A percentile compares a stretch with the other conserved stretches of the same genome.
Conservation (phyloP, 768 basidiomycete genomes). For the Bullera alba region DNA sequence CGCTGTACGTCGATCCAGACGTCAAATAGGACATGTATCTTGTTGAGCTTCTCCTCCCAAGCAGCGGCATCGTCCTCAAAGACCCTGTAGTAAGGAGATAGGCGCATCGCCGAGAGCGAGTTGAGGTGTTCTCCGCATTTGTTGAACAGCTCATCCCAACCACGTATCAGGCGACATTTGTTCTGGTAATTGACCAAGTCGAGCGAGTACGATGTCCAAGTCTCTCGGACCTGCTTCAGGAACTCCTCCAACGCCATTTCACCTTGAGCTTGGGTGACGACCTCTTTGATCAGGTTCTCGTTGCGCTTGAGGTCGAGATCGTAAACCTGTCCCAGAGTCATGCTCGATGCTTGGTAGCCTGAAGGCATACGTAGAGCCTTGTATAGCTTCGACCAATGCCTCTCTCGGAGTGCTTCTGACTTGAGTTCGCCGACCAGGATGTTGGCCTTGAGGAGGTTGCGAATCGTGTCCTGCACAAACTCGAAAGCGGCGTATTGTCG, state of each 20-base stretch:
- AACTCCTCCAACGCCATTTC: slow-evolving; percentile 96
- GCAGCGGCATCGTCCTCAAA: slow-evolving; percentile 58
- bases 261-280: slow-evolving; percentile 94
- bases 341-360: slow-evolving; percentile 68
- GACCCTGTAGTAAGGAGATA: slow-evolving; percentile 90
- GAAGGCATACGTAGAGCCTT: slow-evolving; percentile 71
- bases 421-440: slow-evolving; percentile 85
- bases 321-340: slow-evolving; percentile 94
- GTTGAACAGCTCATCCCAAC: slow-evolving; percentile 94
- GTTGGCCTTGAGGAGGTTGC: slow-evolving; percentile 81
- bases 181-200: slow-evolving; percentile 98
- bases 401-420: slow-evolving; percentile 91
- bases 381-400: slow-evolving; percentile 97
- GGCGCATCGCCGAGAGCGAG: slow-evolving; percentile 90
- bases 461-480: slow-evolving; percentile 86
- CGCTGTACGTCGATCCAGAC: slow-evolving; percentile 99
- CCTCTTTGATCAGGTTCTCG: slow-evolving; percentile 82
- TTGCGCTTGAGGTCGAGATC: slow-evolving; percentile 94
- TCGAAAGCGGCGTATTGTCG: slow-evolving; percentile 98
- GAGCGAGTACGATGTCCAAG: slow-evolving; percentile 89
- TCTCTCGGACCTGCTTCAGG: slow-evolving; percentile 92
- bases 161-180: slow-evolving; percentile 92
- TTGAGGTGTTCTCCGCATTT: slow-evolving; percentile 97
- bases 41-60: slow-evolving; percentile 95
- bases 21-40: slow-evolving; percentile 94